Base-by-base conservation (phyloP, 169 alveolate species). In the Plasmodium sp. region DNA sequence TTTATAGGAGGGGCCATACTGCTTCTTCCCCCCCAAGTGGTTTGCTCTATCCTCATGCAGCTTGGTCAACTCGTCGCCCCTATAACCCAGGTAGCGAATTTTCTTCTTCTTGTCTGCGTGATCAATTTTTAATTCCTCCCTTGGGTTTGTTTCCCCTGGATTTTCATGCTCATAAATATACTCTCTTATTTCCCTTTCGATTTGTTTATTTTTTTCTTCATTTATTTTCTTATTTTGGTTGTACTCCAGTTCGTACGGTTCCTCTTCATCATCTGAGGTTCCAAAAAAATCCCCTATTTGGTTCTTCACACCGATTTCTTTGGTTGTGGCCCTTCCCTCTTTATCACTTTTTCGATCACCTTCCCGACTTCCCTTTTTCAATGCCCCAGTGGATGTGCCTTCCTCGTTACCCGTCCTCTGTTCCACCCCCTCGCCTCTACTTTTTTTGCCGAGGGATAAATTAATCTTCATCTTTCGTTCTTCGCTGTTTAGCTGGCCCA, bases 11-110 rank as follows among this genome's bases (percentile, higher is more conserved):
- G 62, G 27, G 22, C 27, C 62, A 51, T 51, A 51, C 62, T 51
- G 27, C 62, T 51, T 54, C 51, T 39, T 27, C 79, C 34, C 56
- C 41, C 22, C 27, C 27, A 31, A 36, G 2, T n/a, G 71, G 39
- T 51, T 67, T 27, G 51, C 27, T 51, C 56, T 67, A 14, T 48
- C 67, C 41, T 48, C 73, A 58, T 88, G 5, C 22, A 77, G 22
- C 41, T 80, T 88, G 33, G 94, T 88, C 73, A 88, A 79, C 73
- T 88, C 94, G 0, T 88, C 88, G 5, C 83, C 81, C 82, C 75
- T 88, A 39, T 79, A 88, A 41, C 94, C 94, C 51, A 88, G 56
- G 82, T 88, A 88, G 41, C 48, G 94, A 56, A 88, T 88, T 41
- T 18, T 62, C 41, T 80, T 79, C 73, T 88, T 88, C 2, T 39